These are phyloP conservation scores for Emergomyces orientalis DNA, from an alignment of 2,329 filamentous ascomycete genomes.

Conservation along the genomic window DNA sequence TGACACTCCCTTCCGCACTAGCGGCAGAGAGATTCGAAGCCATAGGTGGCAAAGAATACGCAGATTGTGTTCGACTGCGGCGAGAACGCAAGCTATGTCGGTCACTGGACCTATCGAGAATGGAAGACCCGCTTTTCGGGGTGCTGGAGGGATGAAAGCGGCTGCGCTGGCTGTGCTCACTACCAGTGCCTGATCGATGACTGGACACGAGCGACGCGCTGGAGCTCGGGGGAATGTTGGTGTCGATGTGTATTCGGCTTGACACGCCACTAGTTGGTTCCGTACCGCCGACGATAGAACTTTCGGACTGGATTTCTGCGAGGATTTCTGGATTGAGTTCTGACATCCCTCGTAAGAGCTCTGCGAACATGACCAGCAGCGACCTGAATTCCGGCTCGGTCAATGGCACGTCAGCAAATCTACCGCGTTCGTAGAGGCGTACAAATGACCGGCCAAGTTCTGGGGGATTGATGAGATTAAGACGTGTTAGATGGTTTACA, in stretches of 20 bases:
- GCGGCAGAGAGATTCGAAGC: conserved; percentile 27
- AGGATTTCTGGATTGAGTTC: conserved; percentile 50
- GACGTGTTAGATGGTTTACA: conserved; percentile 56
- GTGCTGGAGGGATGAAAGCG: conserved; percentile 3
- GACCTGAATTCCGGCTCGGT: conserved; percentile 61
- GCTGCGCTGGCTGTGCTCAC: neutral
- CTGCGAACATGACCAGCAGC: conserved; percentile 77
- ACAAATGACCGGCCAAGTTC: conserved; percentile 55
- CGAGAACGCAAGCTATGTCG: conserved; percentile 15
- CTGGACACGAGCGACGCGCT: neutral
- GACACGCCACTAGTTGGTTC: neutral
- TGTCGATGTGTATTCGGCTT: neutral
- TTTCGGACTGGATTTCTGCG: conserved; percentile 22
- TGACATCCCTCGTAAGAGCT: conserved; percentile 67
- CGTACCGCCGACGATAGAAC: neutral
- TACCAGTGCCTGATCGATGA: neutral
- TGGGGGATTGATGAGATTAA: conserved; percentile 53
- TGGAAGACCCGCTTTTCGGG: neutral
- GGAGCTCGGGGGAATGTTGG: neutral
- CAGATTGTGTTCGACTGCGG: conserved; percentile 25
- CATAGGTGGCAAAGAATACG: conserved; percentile 26
- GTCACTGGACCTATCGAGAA: conserved; percentile 14
- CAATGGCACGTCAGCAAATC: conserved; percentile 65
- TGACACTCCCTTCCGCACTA: conserved; percentile 32
- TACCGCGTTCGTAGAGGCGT: conserved; percentile 67